Base-by-base conservation (phyloP, 441 rosid genomes). In the Codiaeum variegatum region DNA sequence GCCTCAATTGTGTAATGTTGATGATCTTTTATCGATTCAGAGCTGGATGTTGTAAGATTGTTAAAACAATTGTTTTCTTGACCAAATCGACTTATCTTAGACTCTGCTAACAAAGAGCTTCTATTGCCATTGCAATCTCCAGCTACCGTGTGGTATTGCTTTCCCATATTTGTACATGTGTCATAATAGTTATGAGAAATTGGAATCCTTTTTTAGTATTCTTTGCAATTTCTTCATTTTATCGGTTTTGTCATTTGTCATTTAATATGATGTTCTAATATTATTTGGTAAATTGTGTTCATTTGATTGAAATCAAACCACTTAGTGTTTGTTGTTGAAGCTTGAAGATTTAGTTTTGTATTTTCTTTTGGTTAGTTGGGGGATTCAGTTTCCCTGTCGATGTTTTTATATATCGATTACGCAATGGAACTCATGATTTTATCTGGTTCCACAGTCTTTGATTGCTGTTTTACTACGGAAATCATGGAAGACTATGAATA, bases 401-500 rank as follows among this genome's bases (percentile, higher is more conserved):
- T 58, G 19, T 5, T 61, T 19, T 42, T 11, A 42, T 64, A 31
- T 15, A 23, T 44, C 15, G 31, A 44, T 24, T 2, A 16, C 15
- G 5, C 51, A 31, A 8, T 60, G 23, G 16, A 0, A 9, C 32
- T 36, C 7, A 16, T 62, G 18, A 15, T 72, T 51, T 47, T 5
- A 28, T 31, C 18, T 46, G 73, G 54, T 56, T 70, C 16, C 81
- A 18, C 75, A 92, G 97, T 88, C 16, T 92, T 94, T 62, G 94
- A 92, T 82, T 87, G 89, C 83, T 95, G 98, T 88, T 90, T 95
- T 73, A 80, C 96, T 40, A 78, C 80, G 12, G 93, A 92, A 76
- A 76, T 83, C 52, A 80, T 85, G 93, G 88, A 82, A 83, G 94
- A 79, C 76, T 84, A 83, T n/a, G 83, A 86, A 70, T 92, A 88